phyloP scores from a whole-genome alignment of 192 early-diverging fungal genomes.

The Dissophora ornata region DNA sequence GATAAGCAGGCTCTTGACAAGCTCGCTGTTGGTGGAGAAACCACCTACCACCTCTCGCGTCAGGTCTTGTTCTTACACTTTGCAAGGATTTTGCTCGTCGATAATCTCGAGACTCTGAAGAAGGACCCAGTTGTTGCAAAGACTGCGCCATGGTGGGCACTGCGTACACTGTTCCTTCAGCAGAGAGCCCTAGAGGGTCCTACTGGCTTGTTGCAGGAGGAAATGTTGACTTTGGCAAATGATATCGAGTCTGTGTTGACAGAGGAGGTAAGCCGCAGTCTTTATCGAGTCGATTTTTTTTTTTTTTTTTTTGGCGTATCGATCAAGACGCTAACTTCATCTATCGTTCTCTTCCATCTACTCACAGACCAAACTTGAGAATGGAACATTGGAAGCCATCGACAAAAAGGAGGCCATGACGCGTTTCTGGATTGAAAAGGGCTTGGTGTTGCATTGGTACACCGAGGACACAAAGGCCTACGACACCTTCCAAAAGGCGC shows the following conservation, averaged over 20 bases:
- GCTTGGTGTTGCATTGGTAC: slow-evolving; percentile 84
- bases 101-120: slow-evolving; percentile 37
- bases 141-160: slow-evolving; percentile 79
- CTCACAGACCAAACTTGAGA: slow-evolving; percentile 28
- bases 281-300: not conserved
- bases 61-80: slow-evolving; percentile 75
- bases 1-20: slow-evolving; percentile 60
- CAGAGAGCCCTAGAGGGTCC: slow-evolving; percentile 75
- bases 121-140: slow-evolving; percentile 39
- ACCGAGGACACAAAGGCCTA: slow-evolving; percentile 74
- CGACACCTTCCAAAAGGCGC: slow-evolving; percentile 75
- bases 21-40: slow-evolving; percentile 84
- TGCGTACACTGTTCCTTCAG: slow-evolving; percentile 78
- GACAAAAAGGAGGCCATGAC: slow-evolving; percentile 61
- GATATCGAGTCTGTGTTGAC: slow-evolving; percentile 31
- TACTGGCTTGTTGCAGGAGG: slow-evolving; percentile 65
- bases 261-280: slow-evolving; percentile 23
- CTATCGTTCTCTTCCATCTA: no score
- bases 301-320: slow-evolving; percentile 17
- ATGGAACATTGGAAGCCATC: slow-evolving; percentile 34
- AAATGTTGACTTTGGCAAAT: slow-evolving; percentile 50
- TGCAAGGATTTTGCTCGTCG: slow-evolving; percentile 74
- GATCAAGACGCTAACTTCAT: no score
- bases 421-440: slow-evolving; percentile 82
- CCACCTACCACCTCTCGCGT: slow-evolving; percentile 82